Base-by-base conservation (phyloP, 2,329 filamentous ascomycete genomes). In the Colletotrichum sp. region DNA sequence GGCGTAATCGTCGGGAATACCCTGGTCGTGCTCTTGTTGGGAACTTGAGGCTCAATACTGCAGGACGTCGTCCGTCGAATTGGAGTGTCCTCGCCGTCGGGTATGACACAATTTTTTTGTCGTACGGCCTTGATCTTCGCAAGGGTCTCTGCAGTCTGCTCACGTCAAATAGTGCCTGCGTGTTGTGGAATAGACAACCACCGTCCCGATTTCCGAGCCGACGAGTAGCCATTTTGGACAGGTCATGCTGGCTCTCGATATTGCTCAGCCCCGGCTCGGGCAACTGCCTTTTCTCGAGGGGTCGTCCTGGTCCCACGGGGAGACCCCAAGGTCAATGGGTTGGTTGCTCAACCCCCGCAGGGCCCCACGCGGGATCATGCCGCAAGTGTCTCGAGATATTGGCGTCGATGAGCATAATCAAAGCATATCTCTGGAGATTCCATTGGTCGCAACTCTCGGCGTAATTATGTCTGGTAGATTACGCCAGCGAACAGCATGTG, bases 191-290 rank as follows among this genome's bases (percentile, higher is more conserved):
- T 30, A 18, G 27, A 55, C 39, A 58, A 34, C 43, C 70, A 66
- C n/a, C n/a, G 18, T 72, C 39, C 69, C 55, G 52, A 48, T 56
- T 72, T 75, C 61, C 69, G 72, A 75, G 30, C 66, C 71, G 58
- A 60, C 27, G 32, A 74, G 67, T 28, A 48, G 25, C 66, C 62
- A 32, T 71, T 66, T 66, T 66, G 22, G 70, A 71, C 34, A 60
- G 62, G 70, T 61, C 25, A 67, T 61, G 70, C 70, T 61, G 66
- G 67, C 66, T 60, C 32, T 28, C 58, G 34, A 52, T 65, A 30
- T 66, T 66, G 60, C 62, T 48, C 39, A 58, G 36, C 58, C 34
- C 36, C 43, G 34, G 66, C 32, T 27, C 58, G 58, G 12, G 48
- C 27, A 28, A 34, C 8, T 32, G 16, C n/a, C 32, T 64, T 18